These are phyloP conservation scores for Podila verticillata DNA, from an alignment of 192 early-diverging fungal genomes.

Conservation along the genomic window DNA sequence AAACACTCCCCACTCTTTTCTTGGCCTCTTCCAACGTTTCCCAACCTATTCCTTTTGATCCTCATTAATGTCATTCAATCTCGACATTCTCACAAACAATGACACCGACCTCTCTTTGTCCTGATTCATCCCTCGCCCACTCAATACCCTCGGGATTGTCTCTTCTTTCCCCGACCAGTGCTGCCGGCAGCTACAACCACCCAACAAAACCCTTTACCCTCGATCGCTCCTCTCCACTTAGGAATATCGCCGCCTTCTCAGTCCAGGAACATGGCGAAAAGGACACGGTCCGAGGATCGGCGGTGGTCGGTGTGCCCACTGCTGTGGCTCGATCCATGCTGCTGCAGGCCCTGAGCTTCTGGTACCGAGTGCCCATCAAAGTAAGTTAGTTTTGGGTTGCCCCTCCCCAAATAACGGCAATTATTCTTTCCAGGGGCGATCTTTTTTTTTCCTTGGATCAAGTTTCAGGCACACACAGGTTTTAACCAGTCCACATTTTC, in stretches of 20 bases:
- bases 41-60: not conserved
- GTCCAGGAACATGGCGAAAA: slow-evolving; percentile 40
- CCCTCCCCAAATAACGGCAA: not conserved
- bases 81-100: not conserved
- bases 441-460: not conserved
- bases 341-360: slow-evolving; percentile 61
- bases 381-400: slow-evolving; percentile 27
- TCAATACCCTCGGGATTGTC: not conserved
- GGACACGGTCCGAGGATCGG: slow-evolving; percentile 59
- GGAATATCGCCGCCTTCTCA: slow-evolving; percentile 18
- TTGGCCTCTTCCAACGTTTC: too few species aligned
- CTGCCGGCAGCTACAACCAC: not conserved
- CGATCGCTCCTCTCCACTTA: not conserved
- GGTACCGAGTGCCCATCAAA: slow-evolving; percentile 69
- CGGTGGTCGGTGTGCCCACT: slow-evolving; percentile 62
- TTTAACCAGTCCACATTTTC: not conserved
- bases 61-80: not conserved
- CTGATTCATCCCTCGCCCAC: not conserved
- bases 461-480: too few species aligned
- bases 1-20: too few species aligned
- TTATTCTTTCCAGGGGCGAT: not conserved
- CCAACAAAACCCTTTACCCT: not conserved
- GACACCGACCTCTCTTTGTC: slow-evolving; percentile 1
- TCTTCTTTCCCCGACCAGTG: not conserved
- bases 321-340: slow-evolving; percentile 65